Base-by-base conservation (phyloP, 2,329 filamentous ascomycete species). In the Ophiostoma tasmaniense region DNA sequence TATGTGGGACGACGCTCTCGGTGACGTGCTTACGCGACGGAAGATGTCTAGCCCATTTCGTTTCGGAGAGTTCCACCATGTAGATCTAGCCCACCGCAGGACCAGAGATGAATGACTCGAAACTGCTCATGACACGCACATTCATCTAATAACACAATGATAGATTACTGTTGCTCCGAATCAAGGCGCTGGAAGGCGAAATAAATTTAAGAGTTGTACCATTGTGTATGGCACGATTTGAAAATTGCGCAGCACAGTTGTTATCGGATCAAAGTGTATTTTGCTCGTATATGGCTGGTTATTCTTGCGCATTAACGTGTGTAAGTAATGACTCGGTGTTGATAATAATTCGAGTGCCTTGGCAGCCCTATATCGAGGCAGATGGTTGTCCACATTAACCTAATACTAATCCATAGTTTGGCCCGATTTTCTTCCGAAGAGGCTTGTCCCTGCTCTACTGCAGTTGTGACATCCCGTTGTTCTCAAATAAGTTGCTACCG, bases 51-150 rank as follows among this genome's bases (percentile, higher is more conserved):
- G 55, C 28, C 55, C 25, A 7, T 61, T 61, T 61, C 22, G 25
- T 17, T 33, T 61, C 55, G 28, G 28, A 30, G 2, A 30, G 55
- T 33, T 33, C 28, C 55, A 55, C 50, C n/a, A 17, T 33, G 28
- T n/a, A 33, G 11, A 74, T 61, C 55, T 10, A n/a, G 28, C 55
- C 55, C 25, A 13, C 22, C 6, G 28, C 22, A 33, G 2, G 42
- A 45, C 17, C 20, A n/a, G 11, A 6, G 20, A 14, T n/a, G 42
- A 45, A 28, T 61, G 55, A 61, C 55, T 61, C 55, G 55, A n/a
- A 28, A 61, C 4, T 13, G 25, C 13, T 7, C 1, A 22, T 2
- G 22, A 25, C 25, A 33, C 2, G 28, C 14, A 2, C 28, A 6
- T 33, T 33, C 33, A 33, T 28, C 25, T 3, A 25, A 55, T 55